phyloP scores from a whole-genome alignment of 129 eudicot species.

The Arctium minus region DNA sequence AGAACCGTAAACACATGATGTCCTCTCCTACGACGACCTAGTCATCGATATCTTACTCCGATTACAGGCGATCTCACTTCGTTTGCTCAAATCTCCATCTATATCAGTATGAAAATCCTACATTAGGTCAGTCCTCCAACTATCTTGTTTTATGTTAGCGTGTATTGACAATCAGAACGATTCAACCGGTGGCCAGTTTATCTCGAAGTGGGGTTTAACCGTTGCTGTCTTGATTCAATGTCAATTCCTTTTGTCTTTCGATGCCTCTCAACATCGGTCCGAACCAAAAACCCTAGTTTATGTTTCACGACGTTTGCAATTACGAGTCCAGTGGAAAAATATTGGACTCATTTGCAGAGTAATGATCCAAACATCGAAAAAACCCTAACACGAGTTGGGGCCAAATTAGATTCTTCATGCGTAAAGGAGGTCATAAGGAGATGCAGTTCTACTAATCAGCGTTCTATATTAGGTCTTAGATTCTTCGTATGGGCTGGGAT shows the following conservation, averaged over 20 bases:
- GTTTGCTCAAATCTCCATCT: background rate
- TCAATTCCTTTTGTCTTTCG: constrained; percentile 26
- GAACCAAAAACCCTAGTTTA: constrained; percentile 23
- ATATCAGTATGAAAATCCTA: background rate
- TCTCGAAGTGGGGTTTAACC: background rate
- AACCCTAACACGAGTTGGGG: constrained; percentile 38
- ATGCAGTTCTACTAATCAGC: constrained; percentile 35
- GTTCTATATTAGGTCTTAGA: constrained; percentile 51
- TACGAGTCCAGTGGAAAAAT: constrained; percentile 44
- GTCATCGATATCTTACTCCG: too few species aligned
- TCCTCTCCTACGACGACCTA: too few species aligned
- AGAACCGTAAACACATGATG: background rate
- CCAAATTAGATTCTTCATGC: constrained; percentile 42
- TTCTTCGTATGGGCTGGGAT: constrained; percentile 90
- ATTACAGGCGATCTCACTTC: background rate
- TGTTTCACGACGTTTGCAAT: constrained; percentile 27
- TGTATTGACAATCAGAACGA: background rate
- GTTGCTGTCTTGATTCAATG: constrained; percentile 19
- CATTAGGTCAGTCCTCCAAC: background rate
- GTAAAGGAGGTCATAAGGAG: constrained; percentile 50
- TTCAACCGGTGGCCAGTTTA: background rate
- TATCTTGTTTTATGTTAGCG: background rate
- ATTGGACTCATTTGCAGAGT: constrained; percentile 41
- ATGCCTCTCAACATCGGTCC: constrained; percentile 21
- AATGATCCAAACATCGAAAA: constrained; percentile 50